Percentiles rank a stretch among this genome's conserved stretches.
These are phyloP conservation scores for Aspergillus piperis DNA, from an alignment of 2,329 filamentous ascomycete species.

Conservation along the genomic window DNA sequence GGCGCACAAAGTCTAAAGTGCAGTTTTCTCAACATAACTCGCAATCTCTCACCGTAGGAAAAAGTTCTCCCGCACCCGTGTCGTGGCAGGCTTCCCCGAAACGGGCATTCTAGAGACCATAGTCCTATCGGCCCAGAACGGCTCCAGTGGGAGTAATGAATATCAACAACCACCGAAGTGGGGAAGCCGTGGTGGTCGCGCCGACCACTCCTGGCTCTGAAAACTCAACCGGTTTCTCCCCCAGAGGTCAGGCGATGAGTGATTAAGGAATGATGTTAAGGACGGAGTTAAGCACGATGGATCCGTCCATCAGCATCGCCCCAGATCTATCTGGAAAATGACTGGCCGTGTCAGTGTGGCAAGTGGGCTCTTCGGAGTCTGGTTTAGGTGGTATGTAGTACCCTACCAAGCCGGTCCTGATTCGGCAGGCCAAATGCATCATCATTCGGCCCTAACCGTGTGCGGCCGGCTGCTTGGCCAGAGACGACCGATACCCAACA, in stretches of 20 bases:
- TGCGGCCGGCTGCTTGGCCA: not conserved
- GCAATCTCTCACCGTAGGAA: not conserved
- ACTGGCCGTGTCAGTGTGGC: conserved; percentile 12
- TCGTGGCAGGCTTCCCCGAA: conserved; percentile 25
- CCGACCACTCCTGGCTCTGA: conserved; percentile 1
- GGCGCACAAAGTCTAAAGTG: not conserved
- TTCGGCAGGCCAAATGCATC: conserved; percentile 10
- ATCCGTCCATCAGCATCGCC: conserved; percentile 5
- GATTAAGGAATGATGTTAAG: conserved; percentile 6
- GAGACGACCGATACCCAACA: not conserved
- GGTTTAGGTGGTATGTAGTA: conserved; percentile 3
- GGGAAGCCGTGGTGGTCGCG: conserved; percentile 8
- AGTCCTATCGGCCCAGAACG: conserved; percentile 23
- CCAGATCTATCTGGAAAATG: not conserved
- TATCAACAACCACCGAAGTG: conserved; percentile 10
- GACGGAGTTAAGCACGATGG: conserved; percentile 1
- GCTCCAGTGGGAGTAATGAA: conserved; percentile 16
- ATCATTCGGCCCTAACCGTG: not conserved
- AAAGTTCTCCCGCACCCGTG: conserved; percentile 3
- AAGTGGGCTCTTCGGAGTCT: conserved; percentile 9
- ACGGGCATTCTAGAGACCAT: conserved; percentile 26
- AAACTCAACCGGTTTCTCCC: not conserved
- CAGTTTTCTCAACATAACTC: not conserved
- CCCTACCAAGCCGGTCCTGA: conserved; percentile 6
- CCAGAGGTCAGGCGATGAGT: conserved; percentile 4